Conservation (phyloP, 2,329 filamentous ascomycete genomes). For the Nemania sp. region DNA sequence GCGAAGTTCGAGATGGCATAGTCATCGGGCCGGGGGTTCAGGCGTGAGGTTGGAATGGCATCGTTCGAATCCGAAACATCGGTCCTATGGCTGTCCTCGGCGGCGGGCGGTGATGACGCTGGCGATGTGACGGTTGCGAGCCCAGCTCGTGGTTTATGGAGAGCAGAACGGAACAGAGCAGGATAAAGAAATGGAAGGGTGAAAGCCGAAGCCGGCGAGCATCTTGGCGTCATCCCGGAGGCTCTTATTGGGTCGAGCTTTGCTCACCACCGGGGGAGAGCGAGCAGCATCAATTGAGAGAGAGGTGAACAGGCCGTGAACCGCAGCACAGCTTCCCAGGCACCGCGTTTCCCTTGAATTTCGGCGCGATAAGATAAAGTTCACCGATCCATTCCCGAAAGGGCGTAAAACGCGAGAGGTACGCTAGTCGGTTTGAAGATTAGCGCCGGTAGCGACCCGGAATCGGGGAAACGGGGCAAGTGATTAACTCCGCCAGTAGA, state of each 20-base stretch:
- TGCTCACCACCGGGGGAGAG: too few species aligned
- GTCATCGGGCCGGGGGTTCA: constrained; percentile 83
- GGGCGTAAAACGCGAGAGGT: too few species aligned
- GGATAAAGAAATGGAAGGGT: constrained; percentile 57
- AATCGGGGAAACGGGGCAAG: constrained; percentile 4
- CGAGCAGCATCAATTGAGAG: too few species aligned
- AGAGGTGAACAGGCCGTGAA: too few species aligned
- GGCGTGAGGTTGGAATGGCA: constrained; percentile 55
- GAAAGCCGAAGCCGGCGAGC: constrained; percentile 42
- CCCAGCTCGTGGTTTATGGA: constrained; percentile 31
- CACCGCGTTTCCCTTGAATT: constrained; percentile 8
- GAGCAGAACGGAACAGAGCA: constrained; percentile 43
- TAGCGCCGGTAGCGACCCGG: constrained; percentile 26
- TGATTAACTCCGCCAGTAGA: constrained; percentile 1
- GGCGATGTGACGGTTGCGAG: constrained; percentile 32
- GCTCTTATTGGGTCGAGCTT: constrained; percentile 9
- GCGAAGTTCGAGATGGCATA: constrained; percentile 83
- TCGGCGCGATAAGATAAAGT: constrained; percentile 29
- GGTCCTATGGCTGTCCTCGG: constrained; percentile 30
- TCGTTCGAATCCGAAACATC: constrained; percentile 39
- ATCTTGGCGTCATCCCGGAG: constrained; percentile 47
- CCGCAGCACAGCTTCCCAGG: too few species aligned
- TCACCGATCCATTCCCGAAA: background rate
- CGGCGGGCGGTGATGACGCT: constrained; percentile 25
- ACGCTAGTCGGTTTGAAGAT: constrained; percentile 5